phyloP scores from a whole-genome alignment of 495 filamentous ascomycete genomes.

The Geopyxis carbonaria region DNA sequence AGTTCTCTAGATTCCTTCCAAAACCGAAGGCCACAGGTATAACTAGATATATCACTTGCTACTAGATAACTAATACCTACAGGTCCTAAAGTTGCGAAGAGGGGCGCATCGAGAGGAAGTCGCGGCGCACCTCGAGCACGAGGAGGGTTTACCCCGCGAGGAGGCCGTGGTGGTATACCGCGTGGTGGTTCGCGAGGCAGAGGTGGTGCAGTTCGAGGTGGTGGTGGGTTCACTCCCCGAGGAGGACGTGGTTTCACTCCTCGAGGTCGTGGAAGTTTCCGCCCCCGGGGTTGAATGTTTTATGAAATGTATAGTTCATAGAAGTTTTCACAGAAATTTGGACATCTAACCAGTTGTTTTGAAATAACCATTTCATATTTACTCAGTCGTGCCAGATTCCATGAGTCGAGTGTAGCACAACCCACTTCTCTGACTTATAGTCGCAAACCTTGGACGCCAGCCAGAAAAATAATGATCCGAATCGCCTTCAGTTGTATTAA shows the following conservation, averaged over 20 bases:
- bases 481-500: no score
- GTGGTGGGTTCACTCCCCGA: constrained; percentile 30
- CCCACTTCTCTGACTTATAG: no score
- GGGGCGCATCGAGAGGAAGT: constrained; percentile 36
- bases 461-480: no score
- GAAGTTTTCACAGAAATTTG: not conserved
- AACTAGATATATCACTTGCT: constrained; percentile 18
- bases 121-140: constrained; percentile 36
- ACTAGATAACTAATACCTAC: constrained; percentile 28
- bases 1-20: constrained; percentile 54
- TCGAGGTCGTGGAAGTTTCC: constrained; percentile 3
- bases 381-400: no score
- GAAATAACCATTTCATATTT: no score
- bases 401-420: no score
- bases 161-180: constrained; percentile 26
- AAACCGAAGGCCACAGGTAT: constrained; percentile 73
- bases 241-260: constrained; percentile 27
- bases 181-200: constrained; percentile 20
- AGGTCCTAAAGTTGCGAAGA: constrained; percentile 33
- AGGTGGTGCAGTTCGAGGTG: constrained; percentile 21
- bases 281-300: not conserved
- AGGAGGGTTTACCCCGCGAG: constrained; percentile 32
- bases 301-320: not conserved
- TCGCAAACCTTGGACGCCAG: no score
- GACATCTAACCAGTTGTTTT: no score